These are phyloP conservation scores for Jamesozyma hellenica DNA, from an alignment of 805 yeast genomes.

Conservation along the genomic window DNA sequence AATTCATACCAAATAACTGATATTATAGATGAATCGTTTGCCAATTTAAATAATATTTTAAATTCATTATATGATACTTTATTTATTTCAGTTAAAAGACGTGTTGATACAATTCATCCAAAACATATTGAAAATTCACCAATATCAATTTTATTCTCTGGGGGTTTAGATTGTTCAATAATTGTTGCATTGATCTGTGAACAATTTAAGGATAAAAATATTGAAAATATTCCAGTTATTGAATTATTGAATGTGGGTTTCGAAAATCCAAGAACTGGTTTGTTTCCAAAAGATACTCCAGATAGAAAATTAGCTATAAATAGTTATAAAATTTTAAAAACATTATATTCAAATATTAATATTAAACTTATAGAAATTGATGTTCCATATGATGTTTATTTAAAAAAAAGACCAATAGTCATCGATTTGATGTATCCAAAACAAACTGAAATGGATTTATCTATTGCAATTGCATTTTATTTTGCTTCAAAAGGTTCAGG, in stretches of 20 bases:
- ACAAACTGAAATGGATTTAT: slow-evolving; percentile 87
- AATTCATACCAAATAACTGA: slow-evolving; percentile 15
- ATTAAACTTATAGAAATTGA: slow-evolving; percentile 57
- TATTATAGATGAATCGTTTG: slow-evolving; percentile 13
- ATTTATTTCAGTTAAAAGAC: slow-evolving; percentile 33
- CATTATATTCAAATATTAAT: slow-evolving; percentile 32
- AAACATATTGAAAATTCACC: slow-evolving; percentile 31
- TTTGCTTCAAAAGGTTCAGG: slow-evolving; percentile 69
- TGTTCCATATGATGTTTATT: slow-evolving; percentile 60
- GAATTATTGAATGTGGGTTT: slow-evolving; percentile 91
- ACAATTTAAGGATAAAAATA: slow-evolving; percentile 15
- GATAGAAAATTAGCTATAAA: slow-evolving; percentile 68
- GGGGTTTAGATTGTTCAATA: slow-evolving; percentile 89
- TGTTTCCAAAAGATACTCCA: slow-evolving; percentile 59
- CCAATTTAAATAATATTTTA: slow-evolving; percentile 6
- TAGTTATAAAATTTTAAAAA: slow-evolving; percentile 46
- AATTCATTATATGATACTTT: slow-evolving; percentile 25
- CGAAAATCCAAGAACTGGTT: slow-evolving; percentile 72
- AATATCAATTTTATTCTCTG: slow-evolving; percentile 71
- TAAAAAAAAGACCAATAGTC: slow-evolving; percentile 42
- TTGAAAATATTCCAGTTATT: slow-evolving; percentile 25
- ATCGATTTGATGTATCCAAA: slow-evolving; percentile 67
- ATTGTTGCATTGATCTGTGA: slow-evolving; percentile 45
- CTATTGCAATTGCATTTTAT: slow-evolving; percentile 90
- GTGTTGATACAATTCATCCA: slow-evolving; percentile 57